Evolutionary conservation across 2,329 filamentous ascomycete species (phyloP).

Genomic region (Alternaria conjuncta): DNA sequence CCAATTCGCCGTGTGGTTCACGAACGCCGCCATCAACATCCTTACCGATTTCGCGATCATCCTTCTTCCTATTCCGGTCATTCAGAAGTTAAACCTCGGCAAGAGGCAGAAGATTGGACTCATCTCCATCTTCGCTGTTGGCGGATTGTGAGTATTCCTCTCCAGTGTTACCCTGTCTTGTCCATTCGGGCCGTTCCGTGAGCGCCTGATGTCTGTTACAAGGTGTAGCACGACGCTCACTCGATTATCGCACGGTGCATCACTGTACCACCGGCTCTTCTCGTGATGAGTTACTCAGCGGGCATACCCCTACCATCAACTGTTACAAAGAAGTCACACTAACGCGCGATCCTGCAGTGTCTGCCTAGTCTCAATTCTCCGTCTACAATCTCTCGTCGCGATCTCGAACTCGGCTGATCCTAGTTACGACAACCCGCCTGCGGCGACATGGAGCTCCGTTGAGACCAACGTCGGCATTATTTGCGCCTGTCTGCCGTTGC

Average conservation of each 20-base stretch:
- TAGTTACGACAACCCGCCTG: conserved; percentile 42
- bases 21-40: conserved; percentile 37
- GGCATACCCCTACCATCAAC: background rate
- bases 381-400: conserved; percentile 40
- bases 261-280: background rate
- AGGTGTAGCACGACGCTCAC: background rate
- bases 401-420: conserved; percentile 39
- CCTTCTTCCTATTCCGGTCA: conserved; percentile 44
- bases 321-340: background rate
- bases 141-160: conserved; percentile 47
- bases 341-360: conserved; percentile 27
- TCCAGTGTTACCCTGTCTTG: background rate
- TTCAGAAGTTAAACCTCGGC: conserved; percentile 43
- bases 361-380: conserved; percentile 44
- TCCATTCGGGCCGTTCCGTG: background rate
- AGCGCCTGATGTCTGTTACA: conserved; percentile 10
- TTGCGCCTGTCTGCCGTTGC: conserved; percentile 41
- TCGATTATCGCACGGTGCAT: background rate
- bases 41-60: conserved; percentile 43
- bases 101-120: conserved; percentile 46
- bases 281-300: background rate
- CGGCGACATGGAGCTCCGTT: conserved; percentile 39
- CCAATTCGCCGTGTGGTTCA: conserved; percentile 39
- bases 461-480: conserved; percentile 44
- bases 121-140: conserved; percentile 48